Base-by-base conservation (phyloP, 345 rosid species). In the Syzygium aqueum region DNA sequence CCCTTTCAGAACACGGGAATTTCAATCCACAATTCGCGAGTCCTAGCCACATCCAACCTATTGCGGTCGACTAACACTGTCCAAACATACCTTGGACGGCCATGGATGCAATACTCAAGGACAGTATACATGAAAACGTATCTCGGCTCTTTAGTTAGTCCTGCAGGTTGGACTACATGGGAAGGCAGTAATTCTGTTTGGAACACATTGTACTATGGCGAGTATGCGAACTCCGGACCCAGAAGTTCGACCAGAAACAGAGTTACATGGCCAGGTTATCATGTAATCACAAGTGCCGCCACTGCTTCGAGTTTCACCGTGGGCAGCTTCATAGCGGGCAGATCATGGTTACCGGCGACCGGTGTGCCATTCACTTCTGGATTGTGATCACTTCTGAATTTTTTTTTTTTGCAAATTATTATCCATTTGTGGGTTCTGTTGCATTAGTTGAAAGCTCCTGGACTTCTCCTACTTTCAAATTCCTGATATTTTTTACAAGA, bases 161-260 rank as follows among this genome's bases (percentile, higher is more conserved):
- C 95, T n/a, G 86, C 90, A 4, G 96, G 96, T 19, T 95, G 98
- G 99, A 87, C 91, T 51, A 91, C 92, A 63, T 96, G 98, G 99
- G 89, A 88, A 27, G 86, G 85, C 28, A 90, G 91, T 5, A 90
- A 50, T 63, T 94, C 92, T 86, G 98, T 95, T 43, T 91, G 94
- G 0, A 85, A 90, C 84, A 96, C 98, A 0, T 50, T 96, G 83
- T 96, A 92, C 85, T 96, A 94, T 51, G 98, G 94, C 1, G 98
- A 96, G 87, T 96, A 93, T 87, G 90, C 87, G 91, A 95, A 94
- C 51, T 91, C 89, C 22, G 98, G 98, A 10, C 97, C 97, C 11
- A 94, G 95, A 23, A 90, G 97, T 22, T 87, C 93, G 2, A 95
- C 95, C 6, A 87, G 49, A 33, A 51, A 22, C 28, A 93, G 98